phyloP scores from a whole-genome alignment of 495 filamentous ascomycete species.

The Daldinia concentrica region DNA sequence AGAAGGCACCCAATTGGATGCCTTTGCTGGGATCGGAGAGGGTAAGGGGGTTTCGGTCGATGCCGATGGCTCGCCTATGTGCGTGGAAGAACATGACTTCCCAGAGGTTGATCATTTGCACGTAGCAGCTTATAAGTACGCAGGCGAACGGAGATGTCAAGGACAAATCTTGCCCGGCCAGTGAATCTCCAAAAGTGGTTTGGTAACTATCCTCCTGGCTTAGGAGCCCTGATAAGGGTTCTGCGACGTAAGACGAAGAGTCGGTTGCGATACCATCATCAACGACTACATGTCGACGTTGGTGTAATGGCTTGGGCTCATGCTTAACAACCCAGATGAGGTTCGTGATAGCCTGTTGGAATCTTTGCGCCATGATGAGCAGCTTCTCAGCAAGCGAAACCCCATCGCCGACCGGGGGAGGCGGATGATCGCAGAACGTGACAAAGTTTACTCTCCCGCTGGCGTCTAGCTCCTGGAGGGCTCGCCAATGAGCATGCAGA shows the following conservation, averaged over 20 bases:
- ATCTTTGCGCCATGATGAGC: conserved; percentile 35
- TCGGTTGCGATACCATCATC: neutral
- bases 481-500: conserved; percentile 13
- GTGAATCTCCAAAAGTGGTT: neutral
- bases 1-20: conserved; percentile 34
- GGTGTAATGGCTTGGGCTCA: conserved; percentile 10
- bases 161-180: neutral
- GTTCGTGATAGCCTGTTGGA: conserved; percentile 36
- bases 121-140: conserved; percentile 34
- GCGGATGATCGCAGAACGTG: conserved; percentile 21
- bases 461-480: conserved; percentile 4
- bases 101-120: conserved; percentile 30
- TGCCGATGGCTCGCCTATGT: conserved; percentile 2
- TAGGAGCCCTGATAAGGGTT: neutral
- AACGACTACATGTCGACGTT: neutral
- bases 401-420: conserved; percentile 26
- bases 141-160: conserved; percentile 25
- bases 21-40: conserved; percentile 32
- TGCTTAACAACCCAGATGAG: conserved; percentile 35
- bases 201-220: neutral
- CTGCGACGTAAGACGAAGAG: neutral
- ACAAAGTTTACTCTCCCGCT: conserved; percentile 20
- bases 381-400: conserved; percentile 36
- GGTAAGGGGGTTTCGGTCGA: conserved; percentile 11
- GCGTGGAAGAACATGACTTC: conserved; percentile 36